Evolutionary conservation across 495 filamentous ascomycete species (phyloP).

Genomic region (Penicillium silybi): DNA sequence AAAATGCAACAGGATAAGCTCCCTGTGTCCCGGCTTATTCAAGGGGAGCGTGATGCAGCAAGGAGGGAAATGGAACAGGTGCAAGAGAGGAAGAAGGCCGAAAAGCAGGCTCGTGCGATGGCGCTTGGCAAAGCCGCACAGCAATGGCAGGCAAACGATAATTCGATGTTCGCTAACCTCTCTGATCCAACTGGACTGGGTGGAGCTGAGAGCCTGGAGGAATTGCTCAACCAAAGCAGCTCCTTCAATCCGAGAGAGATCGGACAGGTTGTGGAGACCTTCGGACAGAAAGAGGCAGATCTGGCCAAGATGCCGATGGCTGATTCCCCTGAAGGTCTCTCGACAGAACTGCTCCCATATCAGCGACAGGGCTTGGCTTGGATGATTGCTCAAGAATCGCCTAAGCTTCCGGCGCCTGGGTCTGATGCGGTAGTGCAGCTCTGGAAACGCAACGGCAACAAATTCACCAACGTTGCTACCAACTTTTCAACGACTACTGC

Average conservation of each 20-base stretch:
- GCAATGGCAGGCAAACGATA: slow-evolving; percentile 25
- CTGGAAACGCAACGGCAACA: slow-evolving; percentile 59
- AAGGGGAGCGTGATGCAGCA: slow-evolving; percentile 30
- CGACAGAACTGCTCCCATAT: slow-evolving; percentile 70
- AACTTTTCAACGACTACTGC: slow-evolving; percentile 55
- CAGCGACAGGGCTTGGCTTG: slow-evolving; percentile 82
- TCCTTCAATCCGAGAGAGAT: slow-evolving; percentile 66
- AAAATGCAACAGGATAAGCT: slow-evolving; percentile 61
- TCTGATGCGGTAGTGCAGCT: slow-evolving; percentile 70
- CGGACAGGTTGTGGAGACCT: slow-evolving; percentile 63
- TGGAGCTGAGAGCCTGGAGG: slow-evolving; percentile 46
- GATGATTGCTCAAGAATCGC: slow-evolving; percentile 74
- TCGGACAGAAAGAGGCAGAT: slow-evolving; percentile 63
- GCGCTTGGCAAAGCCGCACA: slow-evolving; percentile 36
- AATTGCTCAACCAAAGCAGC: slow-evolving; percentile 65
- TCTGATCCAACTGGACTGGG: slow-evolving; percentile 19
- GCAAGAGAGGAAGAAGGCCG: slow-evolving; percentile 47
- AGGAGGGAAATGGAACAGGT: slow-evolving; percentile 30
- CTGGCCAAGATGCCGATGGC: slow-evolving; percentile 73
- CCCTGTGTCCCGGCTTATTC: slow-evolving; percentile 42
- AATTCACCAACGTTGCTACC: slow-evolving; percentile 74
- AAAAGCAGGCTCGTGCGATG: slow-evolving; percentile 41
- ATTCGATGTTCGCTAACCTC: slow-evolving; percentile 31
- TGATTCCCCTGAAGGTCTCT: slow-evolving; percentile 57
- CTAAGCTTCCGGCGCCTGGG: slow-evolving; percentile 56